Conservation (phyloP, 2,329 filamentous ascomycete species). For the Fonsecaea pedrosoi region DNA sequence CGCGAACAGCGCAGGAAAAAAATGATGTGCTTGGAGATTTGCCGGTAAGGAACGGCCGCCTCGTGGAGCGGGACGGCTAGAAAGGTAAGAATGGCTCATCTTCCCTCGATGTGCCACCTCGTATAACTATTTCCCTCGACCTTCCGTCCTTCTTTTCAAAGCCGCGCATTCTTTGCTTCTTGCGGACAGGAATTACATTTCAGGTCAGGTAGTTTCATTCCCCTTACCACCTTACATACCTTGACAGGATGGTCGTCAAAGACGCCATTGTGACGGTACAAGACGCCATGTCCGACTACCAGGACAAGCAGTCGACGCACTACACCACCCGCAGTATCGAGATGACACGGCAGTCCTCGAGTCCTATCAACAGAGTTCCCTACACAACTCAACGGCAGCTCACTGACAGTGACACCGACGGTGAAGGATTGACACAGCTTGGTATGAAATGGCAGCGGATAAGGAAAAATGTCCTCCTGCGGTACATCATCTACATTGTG, state of each 20-base stretch:
- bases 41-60: slow-evolving; percentile 3
- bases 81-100: slow-evolving; percentile 1
- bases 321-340: slow-evolving; percentile 12
- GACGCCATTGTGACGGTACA: slow-evolving; percentile 24
- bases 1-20: neutral
- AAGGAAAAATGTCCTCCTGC: slow-evolving; percentile 27
- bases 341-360: slow-evolving; percentile 6
- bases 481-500: slow-evolving; percentile 34
- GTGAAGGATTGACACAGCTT: slow-evolving; percentile 21
- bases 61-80: slow-evolving; percentile 2
- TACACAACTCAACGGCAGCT: neutral
- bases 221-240: no score
- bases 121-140: neutral
- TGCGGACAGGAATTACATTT: neutral
- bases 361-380: neutral
- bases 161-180: neutral
- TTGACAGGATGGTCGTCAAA: slow-evolving; percentile 22
- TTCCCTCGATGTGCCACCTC: neutral
- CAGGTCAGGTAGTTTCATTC: neutral
- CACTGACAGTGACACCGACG: slow-evolving; percentile 12
- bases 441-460: slow-evolving; percentile 27
- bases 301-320: slow-evolving; percentile 15
- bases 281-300: slow-evolving; percentile 21
- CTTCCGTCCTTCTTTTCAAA: neutral
- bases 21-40: slow-evolving; percentile 10